Percentiles rank a stretch among this genome's conserved stretches.
Evolutionary conservation across 805 yeast genomes (phyloP).

Genomic region (Metschnikowia matae): DNA sequence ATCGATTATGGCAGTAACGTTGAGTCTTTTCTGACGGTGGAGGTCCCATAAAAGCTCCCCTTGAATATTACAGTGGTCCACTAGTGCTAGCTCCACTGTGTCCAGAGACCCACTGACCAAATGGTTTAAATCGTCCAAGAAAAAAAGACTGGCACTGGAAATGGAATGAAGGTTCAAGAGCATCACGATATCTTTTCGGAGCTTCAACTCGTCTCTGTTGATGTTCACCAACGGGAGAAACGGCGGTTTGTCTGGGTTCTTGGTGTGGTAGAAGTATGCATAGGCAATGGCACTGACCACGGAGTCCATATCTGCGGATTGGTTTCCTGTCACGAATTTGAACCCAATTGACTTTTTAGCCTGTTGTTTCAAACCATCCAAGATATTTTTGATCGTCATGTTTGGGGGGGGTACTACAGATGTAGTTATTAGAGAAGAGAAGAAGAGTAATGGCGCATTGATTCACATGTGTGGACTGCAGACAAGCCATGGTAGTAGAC

Average conservation of each 20-base stretch:
- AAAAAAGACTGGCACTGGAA: conserved; percentile 48
- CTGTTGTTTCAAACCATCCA: conserved; percentile 18
- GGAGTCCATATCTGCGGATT: conserved; percentile 86
- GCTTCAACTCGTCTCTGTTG: conserved; percentile 54
- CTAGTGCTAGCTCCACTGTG: conserved; percentile 37
- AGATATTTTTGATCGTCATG: conserved; percentile 26
- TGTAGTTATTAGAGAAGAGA: neutral
- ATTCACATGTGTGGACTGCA: no score
- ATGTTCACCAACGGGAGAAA: conserved; percentile 76
- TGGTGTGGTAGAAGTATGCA: conserved; percentile 51
- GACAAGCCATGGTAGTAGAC: no score
- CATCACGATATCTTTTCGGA: conserved; percentile 67
- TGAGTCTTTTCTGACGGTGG: conserved; percentile 21
- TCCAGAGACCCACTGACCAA: conserved; percentile 29
- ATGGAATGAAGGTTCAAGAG: conserved; percentile 49
- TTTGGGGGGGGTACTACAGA: no score
- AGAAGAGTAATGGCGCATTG: neutral
- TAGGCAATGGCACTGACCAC: conserved; percentile 71
- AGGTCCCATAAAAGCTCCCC: conserved; percentile 38
- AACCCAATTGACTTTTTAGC: conserved; percentile 17
- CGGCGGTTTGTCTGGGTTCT: conserved; percentile 24
- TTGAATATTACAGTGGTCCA: conserved; percentile 77
- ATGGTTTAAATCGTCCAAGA: conserved; percentile 61
- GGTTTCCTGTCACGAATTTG: conserved; percentile 69
- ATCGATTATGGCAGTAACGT: conserved; percentile 66